phyloP scores from a whole-genome alignment of 306 rosid genomes.

The Herpetospermum pedunculosum region DNA sequence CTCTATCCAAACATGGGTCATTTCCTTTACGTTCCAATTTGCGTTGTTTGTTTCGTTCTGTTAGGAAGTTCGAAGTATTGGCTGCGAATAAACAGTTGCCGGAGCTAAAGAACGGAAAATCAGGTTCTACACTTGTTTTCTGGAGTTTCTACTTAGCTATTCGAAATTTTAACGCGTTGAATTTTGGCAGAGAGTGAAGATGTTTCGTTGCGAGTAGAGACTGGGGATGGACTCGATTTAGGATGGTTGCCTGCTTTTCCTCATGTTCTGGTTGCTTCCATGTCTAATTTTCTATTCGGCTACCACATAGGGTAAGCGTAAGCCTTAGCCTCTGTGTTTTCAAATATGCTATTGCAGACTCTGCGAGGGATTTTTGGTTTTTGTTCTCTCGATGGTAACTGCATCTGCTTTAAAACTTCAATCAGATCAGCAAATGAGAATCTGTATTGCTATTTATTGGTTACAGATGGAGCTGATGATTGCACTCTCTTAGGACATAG shows the following conservation, averaged over 20 bases:
- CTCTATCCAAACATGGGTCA: neutral
- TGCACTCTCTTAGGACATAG: too few species aligned
- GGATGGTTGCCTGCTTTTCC: slow-evolving; percentile 83
- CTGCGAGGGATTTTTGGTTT: neutral
- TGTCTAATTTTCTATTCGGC: slow-evolving; percentile 79
- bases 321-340: neutral
- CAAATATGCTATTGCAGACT: neutral
- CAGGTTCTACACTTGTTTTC: neutral
- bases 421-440: neutral
- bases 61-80: neutral
- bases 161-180: neutral
- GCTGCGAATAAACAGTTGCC: neutral
- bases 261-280: slow-evolving; percentile 57
- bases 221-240: slow-evolving; percentile 20
- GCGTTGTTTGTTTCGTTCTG: neutral
- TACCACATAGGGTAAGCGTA: slow-evolving; percentile 86
- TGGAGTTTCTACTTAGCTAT: neutral
- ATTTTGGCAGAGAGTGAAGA: slow-evolving; percentile 28
- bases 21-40: neutral
- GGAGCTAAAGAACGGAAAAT: neutral
- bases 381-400: neutral
- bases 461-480: neutral
- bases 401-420: neutral
- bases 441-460: neutral
- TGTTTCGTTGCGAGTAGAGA: slow-evolving; percentile 3